phyloP scores from a whole-genome alignment of 306 rosid species.

The Phaseolus lunatus region DNA sequence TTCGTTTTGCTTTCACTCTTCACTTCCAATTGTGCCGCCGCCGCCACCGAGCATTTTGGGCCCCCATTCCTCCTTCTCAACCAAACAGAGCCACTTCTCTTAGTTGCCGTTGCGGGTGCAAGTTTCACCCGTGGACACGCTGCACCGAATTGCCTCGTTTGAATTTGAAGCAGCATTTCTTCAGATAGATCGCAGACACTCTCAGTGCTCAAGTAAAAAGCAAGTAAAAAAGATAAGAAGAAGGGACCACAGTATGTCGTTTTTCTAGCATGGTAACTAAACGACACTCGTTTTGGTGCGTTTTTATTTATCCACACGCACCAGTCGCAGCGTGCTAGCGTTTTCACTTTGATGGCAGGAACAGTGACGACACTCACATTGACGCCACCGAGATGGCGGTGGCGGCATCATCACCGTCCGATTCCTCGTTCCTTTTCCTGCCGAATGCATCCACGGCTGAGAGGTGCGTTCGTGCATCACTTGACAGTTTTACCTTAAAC shows the following conservation, averaged over 20 bases:
- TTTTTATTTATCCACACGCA: background rate
- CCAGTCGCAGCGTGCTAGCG: background rate
- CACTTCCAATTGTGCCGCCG: conserved; percentile 61
- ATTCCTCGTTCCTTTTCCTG: conserved; percentile 40
- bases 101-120: background rate
- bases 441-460: conserved; percentile 34
- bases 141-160: conserved; percentile 38
- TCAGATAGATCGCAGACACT: conserved; percentile 1
- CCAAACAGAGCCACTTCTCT: background rate
- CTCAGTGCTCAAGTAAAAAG: background rate
- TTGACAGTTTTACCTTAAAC: background rate
- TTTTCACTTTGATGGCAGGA: conserved; percentile 36
- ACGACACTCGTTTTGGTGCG: conserved; percentile 35
- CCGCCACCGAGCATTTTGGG: conserved; percentile 64
- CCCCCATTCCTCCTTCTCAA: conserved; percentile 3
- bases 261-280: background rate
- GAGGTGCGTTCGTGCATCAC: conserved; percentile 33
- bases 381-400: conserved; percentile 15
- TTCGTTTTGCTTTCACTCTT: conserved; percentile 49
- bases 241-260: conserved; percentile 26
- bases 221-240: conserved; percentile 35
- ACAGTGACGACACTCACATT: conserved; percentile 1
- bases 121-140: conserved; percentile 46
- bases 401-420: conserved; percentile 17
- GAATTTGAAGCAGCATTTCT: conserved; percentile 49